Evolutionary conservation across 306 rosid genomes (phyloP), one percentile per base, ranked within the genome.

Genomic region (Spatholobus suberectus): DNA sequence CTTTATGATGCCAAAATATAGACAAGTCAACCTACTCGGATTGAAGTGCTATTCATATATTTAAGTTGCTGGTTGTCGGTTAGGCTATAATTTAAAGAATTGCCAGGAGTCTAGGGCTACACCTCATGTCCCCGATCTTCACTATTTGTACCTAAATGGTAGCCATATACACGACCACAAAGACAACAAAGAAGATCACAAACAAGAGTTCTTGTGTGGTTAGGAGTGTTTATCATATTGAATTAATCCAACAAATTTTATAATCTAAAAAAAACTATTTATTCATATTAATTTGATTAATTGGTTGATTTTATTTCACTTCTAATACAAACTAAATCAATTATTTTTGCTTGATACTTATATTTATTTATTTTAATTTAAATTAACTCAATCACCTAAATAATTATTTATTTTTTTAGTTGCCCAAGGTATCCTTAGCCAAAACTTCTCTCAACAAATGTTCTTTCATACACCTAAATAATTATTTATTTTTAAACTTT

Each of bases 21-120:
- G 6, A 24, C 14, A 34, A 70, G 76, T 81, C 85, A 77, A 73
- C 68, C 70, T 52, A 73, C 81, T 66, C 4, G 3, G 11, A 51
- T 61, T 34, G 15, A 21, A 46, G 15, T 21, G 75, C 46, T 21
- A 3, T 75, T 76, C 29, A 66, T 61, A 29, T 75, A 51, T 82
- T 67, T 43, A 67, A 82, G 40, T 52, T 67, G 52, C 34, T 54
- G 34, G 54, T 47, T 72, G 23, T 73, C 62, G 74, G 35, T 51
- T 74, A 18, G 49, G 46, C 27, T 13, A 32, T 44, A 71, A 57
- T 12, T 26, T 13, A 34, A 40, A 8, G 59, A 76, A 40, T 75
- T 54, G 21, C 54, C 46, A 37, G 14, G 18, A 29, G 18, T 27
- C 27, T 74, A 27, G 40, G 17, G 26, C 75, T 41, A 38, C 66